Evolutionary conservation across 352 stramenopile species (phyloP), one percentile per base, ranked within the genome.

Genomic region (Phytophthora tubulina): DNA sequence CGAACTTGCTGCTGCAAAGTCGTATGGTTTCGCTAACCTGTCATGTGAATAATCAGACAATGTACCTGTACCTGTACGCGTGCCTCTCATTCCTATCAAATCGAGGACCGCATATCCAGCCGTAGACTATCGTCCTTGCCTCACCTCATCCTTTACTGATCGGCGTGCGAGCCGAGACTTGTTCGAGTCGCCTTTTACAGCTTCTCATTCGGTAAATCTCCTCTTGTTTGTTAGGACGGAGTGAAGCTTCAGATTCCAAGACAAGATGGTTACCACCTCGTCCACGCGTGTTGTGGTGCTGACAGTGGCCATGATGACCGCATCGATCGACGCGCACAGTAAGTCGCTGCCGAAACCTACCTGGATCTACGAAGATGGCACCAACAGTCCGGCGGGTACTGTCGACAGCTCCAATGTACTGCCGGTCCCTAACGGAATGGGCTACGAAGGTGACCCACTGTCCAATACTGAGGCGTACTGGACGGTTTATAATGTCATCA

Each of bases 401-500:
- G 49, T 81, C 3, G 73, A 80, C 48, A 64, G 70, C 61, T 65
- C 62, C 54, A 75, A 69, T 21, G 72, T 77, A 30, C 67, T 79
- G 27, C 67, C 71, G 2, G 63, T 58, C 31, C 71, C 71, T 2
- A 49, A 60, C 14, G 71, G 75, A 39, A 72, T 76, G 70, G 62
- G 65, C 15, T 81, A 76, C 57, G 51, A 71, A 44, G 59, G 65
- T 4, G 70, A 78, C 36, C 74, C 74, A 44, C 41, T 73, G 9
- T 70, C 61, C 56, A 82, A 82, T 50, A 78, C 67, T 10, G 45
- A 73, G 38, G 75, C 72, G 8, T 79, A 79, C 63, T 75, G 59
- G 67, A 75, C 67, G 11, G 71, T 71, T 0, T 81, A 83, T 65
- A 78, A 84, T 32, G 68, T 61, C 5, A 84, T 72, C 55, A 66